Evolutionary conservation across 805 yeast genomes (phyloP).

Genomic region (Naumovozyma castellii): DNA sequence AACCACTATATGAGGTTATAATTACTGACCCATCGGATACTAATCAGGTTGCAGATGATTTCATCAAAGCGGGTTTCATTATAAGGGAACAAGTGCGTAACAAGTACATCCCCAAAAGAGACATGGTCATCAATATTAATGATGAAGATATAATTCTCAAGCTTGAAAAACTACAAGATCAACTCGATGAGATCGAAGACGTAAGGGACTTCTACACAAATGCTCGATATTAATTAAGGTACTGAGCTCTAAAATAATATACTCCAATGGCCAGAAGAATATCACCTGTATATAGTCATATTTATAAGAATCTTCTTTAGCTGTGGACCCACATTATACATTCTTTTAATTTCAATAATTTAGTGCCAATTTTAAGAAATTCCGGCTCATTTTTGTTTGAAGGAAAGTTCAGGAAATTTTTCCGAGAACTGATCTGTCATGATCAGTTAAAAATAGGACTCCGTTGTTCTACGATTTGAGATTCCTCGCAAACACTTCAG

Average conservation of each 20-base stretch:
- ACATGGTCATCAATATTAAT: slow-evolving; percentile 45
- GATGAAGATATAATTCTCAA: slow-evolving; percentile 43
- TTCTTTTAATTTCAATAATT: no score
- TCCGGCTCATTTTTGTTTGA: no score
- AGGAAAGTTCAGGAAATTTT: neutral
- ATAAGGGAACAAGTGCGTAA: slow-evolving; percentile 62
- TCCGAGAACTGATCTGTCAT: neutral
- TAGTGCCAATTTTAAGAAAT: no score
- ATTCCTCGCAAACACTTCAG: no score
- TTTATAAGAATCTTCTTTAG: slow-evolving; percentile 1
- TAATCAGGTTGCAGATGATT: slow-evolving; percentile 46
- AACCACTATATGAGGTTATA: slow-evolving; percentile 25
- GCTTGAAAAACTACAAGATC: slow-evolving; percentile 47
- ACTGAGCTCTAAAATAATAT: no score
- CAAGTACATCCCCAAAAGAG: slow-evolving; percentile 55
- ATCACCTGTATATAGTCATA: neutral
- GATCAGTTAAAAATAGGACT: neutral
- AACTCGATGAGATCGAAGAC: slow-evolving; percentile 74
- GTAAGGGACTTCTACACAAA: slow-evolving; percentile 74
- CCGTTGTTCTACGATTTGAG: neutral
- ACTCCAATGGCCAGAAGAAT: neutral
- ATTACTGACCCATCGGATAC: slow-evolving; percentile 58
- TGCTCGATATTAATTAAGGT: slow-evolving; percentile 9
- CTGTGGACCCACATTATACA: neutral
- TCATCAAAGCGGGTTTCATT: slow-evolving; percentile 42